A percentile compares a stretch with the other conserved stretches of the same genome.
Evolutionary conservation across 164 flowering plant genomes (phyloP).

Genomic region (Hamamelis virginiana): DNA sequence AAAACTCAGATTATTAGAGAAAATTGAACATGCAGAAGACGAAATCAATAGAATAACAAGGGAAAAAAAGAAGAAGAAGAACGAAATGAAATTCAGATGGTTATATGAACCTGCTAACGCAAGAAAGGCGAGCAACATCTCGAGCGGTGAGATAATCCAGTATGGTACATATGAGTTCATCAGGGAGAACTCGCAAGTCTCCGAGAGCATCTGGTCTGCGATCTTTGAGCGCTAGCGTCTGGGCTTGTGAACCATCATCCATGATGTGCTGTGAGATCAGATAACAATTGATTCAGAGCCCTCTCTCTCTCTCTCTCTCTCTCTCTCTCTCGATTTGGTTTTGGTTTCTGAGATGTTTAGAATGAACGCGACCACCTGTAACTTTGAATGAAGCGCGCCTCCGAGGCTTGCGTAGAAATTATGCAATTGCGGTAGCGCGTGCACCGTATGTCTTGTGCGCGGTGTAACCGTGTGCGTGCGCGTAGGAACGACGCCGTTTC

Average conservation of each 20-base stretch:
- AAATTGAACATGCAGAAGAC: not conserved
- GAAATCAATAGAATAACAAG: not conserved
- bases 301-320: not conserved
- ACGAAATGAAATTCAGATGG: no score
- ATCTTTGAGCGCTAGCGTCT: constrained; percentile 30
- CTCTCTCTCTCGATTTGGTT: not conserved
- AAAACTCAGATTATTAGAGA: no score
- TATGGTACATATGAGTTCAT: constrained; percentile 59
- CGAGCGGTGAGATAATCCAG: constrained; percentile 53
- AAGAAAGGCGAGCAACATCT: constrained; percentile 79
- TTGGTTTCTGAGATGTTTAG: not conserved
- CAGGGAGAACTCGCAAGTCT: constrained; percentile 61
- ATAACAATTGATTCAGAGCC: not conserved
- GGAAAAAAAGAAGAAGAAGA: not conserved
- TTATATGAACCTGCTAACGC: constrained; percentile 76
- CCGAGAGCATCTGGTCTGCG: constrained; percentile 82
- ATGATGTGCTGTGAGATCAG: constrained; percentile 4
- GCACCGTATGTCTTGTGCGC: not conserved
- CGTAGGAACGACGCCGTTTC: constrained; percentile 1
- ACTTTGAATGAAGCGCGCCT: not conserved
- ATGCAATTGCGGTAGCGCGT: not conserved
- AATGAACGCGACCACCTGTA: no score
- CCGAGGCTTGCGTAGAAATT: not conserved
- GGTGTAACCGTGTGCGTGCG: not conserved
- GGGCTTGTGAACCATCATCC: constrained; percentile 19